These are phyloP conservation scores for Colletotrichum godetiae DNA, from an alignment of 2,329 filamentous ascomycete species.

Conservation along the genomic window DNA sequence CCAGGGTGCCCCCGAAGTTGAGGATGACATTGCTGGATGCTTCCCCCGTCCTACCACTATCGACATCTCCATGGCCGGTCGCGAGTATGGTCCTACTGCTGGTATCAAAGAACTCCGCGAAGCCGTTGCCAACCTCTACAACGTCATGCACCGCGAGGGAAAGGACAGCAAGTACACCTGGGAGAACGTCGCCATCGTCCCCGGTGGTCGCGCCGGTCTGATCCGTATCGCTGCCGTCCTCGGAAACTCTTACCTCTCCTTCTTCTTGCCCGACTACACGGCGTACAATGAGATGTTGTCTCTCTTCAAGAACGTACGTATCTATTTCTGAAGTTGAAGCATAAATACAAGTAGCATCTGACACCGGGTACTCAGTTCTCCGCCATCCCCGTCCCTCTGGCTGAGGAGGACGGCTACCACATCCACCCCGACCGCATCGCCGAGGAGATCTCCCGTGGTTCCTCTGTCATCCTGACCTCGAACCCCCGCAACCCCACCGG, in stretches of 20 bases:
- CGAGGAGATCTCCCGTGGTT: constrained; percentile 88
- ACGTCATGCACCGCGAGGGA: constrained; percentile 88
- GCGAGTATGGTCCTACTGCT: constrained; percentile 94
- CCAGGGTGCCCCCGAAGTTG: constrained; percentile 93
- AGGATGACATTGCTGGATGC: constrained; percentile 90
- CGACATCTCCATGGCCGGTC: constrained; percentile 79
- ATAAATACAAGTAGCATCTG: background rate
- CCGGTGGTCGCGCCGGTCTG: constrained; percentile 89
- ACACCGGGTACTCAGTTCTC: constrained; percentile 70
- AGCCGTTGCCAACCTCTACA: constrained; percentile 92
- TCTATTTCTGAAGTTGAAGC: background rate
- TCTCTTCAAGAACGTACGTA: constrained; percentile 84
- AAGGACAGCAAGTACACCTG: constrained; percentile 92
- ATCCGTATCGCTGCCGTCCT: constrained; percentile 95
- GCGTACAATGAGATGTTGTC: constrained; percentile 98
- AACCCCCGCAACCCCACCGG: constrained; percentile 97
- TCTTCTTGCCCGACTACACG: constrained; percentile 96
- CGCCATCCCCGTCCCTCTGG: constrained; percentile 86
- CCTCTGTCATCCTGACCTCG: constrained; percentile 89
- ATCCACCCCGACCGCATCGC: constrained; percentile 94
- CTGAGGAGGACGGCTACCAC: constrained; percentile 88
- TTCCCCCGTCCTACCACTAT: constrained; percentile 85
- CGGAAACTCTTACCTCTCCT: constrained; percentile 91
- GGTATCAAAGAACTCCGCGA: constrained; percentile 92
- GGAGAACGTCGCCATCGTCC: constrained; percentile 98